These are phyloP conservation scores for Copromyces sp. DNA, from an alignment of 495 filamentous ascomycete species.

Conservation along the genomic window DNA sequence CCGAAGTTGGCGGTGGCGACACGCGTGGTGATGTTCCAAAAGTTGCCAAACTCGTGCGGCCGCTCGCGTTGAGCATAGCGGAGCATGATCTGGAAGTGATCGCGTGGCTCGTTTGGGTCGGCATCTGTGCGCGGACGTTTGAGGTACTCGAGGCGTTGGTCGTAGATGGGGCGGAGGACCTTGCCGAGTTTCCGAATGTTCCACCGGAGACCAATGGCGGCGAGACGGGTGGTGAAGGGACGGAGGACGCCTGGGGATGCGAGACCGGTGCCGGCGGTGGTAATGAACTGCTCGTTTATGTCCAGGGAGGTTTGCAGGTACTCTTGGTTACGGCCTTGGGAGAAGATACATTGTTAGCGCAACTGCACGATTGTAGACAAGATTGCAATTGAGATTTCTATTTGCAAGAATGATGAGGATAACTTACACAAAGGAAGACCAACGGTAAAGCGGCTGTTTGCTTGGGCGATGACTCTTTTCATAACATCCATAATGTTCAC, in stretches of 20 bases:
- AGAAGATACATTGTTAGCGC: not conserved
- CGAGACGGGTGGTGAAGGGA: not conserved
- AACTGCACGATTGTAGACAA: too few relatives aligned
- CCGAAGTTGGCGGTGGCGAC: constrained; percentile 20
- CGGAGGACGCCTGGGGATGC: not conserved
- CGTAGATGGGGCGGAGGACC: constrained; percentile 12
- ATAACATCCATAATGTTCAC: constrained; percentile 22
- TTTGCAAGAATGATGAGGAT: constrained; percentile 19
- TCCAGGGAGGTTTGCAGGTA: not conserved
- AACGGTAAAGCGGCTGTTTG: constrained; percentile 29
- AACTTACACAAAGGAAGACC: constrained; percentile 8
- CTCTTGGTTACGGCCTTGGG: not conserved
- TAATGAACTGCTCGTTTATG: not conserved
- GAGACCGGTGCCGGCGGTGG: not conserved
- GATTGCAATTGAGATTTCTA: too few relatives aligned
- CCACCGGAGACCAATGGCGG: not conserved
- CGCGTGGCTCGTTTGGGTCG: constrained; percentile 13
- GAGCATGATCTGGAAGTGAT: constrained; percentile 31
- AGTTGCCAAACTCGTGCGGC: constrained; percentile 20
- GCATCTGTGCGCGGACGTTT: not conserved
- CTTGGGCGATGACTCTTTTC: constrained; percentile 22
- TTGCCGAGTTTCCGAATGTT: constrained; percentile 1
- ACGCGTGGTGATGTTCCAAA: constrained; percentile 19
- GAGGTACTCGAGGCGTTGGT: not conserved
- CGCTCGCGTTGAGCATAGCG: constrained; percentile 23